phyloP scores from a whole-genome alignment of 2,329 filamentous ascomycete species.

The Zasmidium citrigriseum region DNA sequence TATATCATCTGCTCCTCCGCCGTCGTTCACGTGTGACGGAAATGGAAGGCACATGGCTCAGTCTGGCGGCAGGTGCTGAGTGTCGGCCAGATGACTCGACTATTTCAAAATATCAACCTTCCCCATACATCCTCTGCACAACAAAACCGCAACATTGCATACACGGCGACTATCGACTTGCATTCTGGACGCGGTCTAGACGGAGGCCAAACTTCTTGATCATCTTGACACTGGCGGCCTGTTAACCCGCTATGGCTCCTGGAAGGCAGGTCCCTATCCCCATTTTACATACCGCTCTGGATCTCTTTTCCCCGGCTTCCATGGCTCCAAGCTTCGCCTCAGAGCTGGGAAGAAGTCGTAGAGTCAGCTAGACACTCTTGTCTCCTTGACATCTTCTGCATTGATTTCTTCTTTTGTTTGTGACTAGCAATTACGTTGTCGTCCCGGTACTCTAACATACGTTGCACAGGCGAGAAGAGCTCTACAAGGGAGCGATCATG shows the following conservation, averaged over 20 bases:
- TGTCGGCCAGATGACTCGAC: background rate
- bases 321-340: background rate
- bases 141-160: background rate
- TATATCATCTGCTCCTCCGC: background rate
- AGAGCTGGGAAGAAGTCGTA: background rate
- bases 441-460: background rate
- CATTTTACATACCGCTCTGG: background rate
- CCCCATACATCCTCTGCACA: background rate
- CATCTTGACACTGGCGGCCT: too few relatives aligned
- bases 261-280: background rate
- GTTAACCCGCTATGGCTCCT: background rate
- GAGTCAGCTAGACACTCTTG: too few relatives aligned
- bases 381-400: background rate
- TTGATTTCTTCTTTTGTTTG: background rate
- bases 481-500: background rate
- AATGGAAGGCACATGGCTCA: background rate
- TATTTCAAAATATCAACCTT: background rate
- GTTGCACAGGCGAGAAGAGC: background rate
- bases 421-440: background rate
- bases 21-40: background rate
- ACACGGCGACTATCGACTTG: background rate
- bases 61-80: background rate
- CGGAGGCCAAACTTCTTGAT: too few relatives aligned
- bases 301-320: background rate
- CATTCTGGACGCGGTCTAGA: background rate